Evolutionary conservation across 345 rosid species (phyloP).

Genomic region (Citrus maxima): DNA sequence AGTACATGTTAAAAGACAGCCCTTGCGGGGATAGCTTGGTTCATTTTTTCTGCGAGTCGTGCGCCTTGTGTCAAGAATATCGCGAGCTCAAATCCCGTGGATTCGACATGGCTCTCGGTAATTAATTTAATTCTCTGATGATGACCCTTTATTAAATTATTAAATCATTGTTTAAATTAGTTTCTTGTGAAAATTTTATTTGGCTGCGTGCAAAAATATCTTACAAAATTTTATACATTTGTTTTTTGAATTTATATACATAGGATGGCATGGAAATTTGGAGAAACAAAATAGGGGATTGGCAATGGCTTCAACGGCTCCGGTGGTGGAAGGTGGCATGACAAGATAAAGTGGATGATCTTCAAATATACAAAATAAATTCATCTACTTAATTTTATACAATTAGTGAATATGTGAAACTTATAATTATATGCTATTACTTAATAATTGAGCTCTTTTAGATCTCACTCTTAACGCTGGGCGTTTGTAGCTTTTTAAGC

Average conservation of each 20-base stretch:
- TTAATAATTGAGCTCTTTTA: no score
- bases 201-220: no score
- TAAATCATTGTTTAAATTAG: no score
- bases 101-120: conserved; percentile 31
- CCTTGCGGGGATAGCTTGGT: conserved; percentile 27
- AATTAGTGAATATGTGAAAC: no score
- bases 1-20: conserved; percentile 18
- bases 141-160: no score
- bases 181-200: no score
- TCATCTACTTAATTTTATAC: background rate
- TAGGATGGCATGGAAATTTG: conserved; percentile 40
- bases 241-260: background rate
- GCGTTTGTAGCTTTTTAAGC: no score
- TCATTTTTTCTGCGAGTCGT: conserved; percentile 32
- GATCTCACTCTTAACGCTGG: no score
- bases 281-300: conserved; percentile 29
- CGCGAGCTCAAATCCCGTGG: conserved; percentile 40
- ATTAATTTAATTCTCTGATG: background rate
- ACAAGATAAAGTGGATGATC: background rate
- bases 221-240: no score
- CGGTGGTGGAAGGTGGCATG: conserved; percentile 29
- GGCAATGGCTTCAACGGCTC: conserved; percentile 18
- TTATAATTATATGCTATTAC: no score
- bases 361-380: no score
- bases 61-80: conserved; percentile 40